Evolutionary conservation across 441 rosid species (phyloP).

Genomic region (Populus hybrid): DNA sequence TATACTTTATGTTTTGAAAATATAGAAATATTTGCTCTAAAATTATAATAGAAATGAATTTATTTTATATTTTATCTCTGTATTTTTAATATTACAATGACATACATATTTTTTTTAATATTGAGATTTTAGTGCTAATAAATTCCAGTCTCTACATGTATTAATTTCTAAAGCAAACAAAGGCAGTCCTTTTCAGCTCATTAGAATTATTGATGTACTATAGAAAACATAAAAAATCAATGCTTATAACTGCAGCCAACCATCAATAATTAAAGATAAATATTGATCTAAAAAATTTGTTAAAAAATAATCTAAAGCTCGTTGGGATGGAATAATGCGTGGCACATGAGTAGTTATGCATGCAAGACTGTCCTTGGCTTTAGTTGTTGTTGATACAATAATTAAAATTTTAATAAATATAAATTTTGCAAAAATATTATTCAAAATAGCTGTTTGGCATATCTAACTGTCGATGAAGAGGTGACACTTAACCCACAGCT

Average conservation of each 20-base stretch:
- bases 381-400: not conserved
- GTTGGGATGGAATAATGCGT: not conserved
- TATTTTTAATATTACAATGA: too few species aligned
- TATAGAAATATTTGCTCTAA: too few species aligned
- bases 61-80: too few species aligned
- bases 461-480: constrained; percentile 20
- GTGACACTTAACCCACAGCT: constrained; percentile 21
- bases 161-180: not conserved
- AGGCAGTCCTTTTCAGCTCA: not conserved
- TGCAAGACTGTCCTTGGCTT: not conserved
- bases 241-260: not conserved
- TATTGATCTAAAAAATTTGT: not conserved
- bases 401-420: not conserved
- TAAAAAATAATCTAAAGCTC: not conserved
- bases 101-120: too few species aligned
- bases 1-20: too few species aligned
- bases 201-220: not conserved
- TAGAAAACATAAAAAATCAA: too few species aligned
- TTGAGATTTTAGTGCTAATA: too few species aligned
- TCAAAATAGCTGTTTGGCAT: constrained; percentile 5
- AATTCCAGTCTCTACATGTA: too few species aligned
- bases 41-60: too few species aligned
- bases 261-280: not conserved
- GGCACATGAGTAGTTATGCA: not conserved
- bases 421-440: not conserved